Conservation (phyloP, 129 eudicot species). For the Kitagawia praeruptora region DNA sequence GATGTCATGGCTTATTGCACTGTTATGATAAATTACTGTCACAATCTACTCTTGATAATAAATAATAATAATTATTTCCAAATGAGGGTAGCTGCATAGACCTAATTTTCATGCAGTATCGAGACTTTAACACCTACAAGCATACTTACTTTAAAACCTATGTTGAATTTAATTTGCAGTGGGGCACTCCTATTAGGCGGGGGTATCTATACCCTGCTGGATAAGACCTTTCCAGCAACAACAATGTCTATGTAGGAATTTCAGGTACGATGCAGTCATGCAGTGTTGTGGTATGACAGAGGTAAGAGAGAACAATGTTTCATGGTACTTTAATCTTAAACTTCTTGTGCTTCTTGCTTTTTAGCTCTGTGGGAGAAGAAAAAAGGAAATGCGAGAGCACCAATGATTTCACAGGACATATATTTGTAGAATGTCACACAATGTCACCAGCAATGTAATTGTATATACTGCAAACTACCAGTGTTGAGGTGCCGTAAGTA, state of each 20-base stretch:
- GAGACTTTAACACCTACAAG: neutral
- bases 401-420: neutral
- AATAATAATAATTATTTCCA: neutral
- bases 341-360: neutral
- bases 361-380: neutral
- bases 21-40: neutral
- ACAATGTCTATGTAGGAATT: slow-evolving; percentile 61
- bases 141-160: slow-evolving; percentile 6
- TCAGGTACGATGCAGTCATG: neutral
- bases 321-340: neutral
- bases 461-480: neutral
- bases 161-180: slow-evolving; percentile 36
- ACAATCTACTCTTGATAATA: neutral
- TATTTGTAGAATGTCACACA: neutral
- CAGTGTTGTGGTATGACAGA: neutral
- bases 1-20: neutral
- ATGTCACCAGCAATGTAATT: neutral
- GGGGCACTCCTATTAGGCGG: slow-evolving; percentile 94
- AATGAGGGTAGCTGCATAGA: neutral
- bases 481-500: no score
- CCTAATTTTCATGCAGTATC: neutral
- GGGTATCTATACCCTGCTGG: slow-evolving; percentile 82
- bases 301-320: neutral
- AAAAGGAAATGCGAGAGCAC: neutral
- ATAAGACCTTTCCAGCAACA: slow-evolving; percentile 59